Evolutionary conservation across 345 rosid species (phyloP), one percentile per base, ranked within the genome.

Genomic region (Angophora floribunda): DNA sequence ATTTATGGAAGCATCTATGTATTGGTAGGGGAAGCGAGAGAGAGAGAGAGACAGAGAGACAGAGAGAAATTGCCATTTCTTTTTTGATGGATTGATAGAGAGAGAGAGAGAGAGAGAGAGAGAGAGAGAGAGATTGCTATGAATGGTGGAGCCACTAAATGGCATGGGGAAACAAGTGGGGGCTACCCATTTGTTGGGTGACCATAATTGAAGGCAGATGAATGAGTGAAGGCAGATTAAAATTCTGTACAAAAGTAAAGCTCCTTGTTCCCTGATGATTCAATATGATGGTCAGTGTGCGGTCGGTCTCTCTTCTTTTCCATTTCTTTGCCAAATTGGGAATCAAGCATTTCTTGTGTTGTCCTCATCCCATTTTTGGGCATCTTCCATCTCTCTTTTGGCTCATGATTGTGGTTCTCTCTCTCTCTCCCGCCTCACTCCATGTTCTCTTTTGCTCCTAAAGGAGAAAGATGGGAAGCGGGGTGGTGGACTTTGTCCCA

Each of bases 141-240:
- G 82, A 17, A 75, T 75, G 49, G 49, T 75, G 82, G 82, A 36
- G 49, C 15, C 82, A 75, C 19, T 87, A 28, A 79, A 53, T 55
- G 21, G 86, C 85, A 52, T 21, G 87, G 55, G 53, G 82, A 44
- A 14, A 9, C 87, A 88, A 22, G 89, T 89, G 91, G 91, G 90
- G 86, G 3, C 85, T 50, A 3, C 86, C 44, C 90, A 52, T 67
- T 19, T 51, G 17, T 21, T 41, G 85, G 10, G 51, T 26, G 44
- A 17, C 50, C 15, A 16, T 36, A 19, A 86, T 41, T 85, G 44
- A 41, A 51, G 49, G 28, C 26, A 41, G 87, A 52, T 75, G 82
- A 85, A 52, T 19, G 87, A 52, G 70, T 44, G 87, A 45, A 52
- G 24, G 87, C 78, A 57, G 70, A 86, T 10, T 24, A 55, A 86